Base-by-base conservation (phyloP, 371 early-diverging fungal genomes). In the Rhizopus sp. region DNA sequence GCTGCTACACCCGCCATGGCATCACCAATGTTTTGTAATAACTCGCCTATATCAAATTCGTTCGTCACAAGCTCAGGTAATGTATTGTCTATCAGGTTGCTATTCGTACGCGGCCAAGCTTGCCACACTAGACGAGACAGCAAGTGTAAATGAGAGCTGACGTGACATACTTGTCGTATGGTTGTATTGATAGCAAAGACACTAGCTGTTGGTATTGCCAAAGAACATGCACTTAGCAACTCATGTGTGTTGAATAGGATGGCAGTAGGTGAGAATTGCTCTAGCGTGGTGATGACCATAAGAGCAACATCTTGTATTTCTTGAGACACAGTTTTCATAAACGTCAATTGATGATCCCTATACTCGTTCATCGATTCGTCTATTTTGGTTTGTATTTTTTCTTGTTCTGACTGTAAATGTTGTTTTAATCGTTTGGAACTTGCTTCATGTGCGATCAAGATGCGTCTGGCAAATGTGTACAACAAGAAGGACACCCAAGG, bases 11-110 rank as follows among this genome's bases (percentile, higher is more conserved):
- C 85, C 7, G 85, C 78, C 47, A 83, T 62, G 13, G 77, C 68
- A 66, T 84, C 85, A 15, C 82, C 83, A 2, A 84, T 64, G 50
- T 71, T 74, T 55, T 84, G 83, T 3, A 82, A 59, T 46, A 82
- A 51, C 41, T 82, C 80, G 13, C 83, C 85, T 44, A 83, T 78
- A 60, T 84, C 85, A 57, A 84, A 84, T 39, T 59, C 64, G 32
- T 7, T 41, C 17, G 31, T 15, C 0, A 30, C 15, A 3, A 48
- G 31, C 5, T 15, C 7, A 0, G 60, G 52, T 41, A 60, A 48
- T 1, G 16, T 32, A 23, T 44, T 30, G 12, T 9, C 30, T 10
- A 37, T 9, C 23, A 16, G 17, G 12, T 44, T 35, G 1, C 23
- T 35, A 1, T 33, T 44, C 7, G 38, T 35, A 33, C 15, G 44